A percentile compares a stretch with the other conserved stretches of the same genome.
phyloP scores from a whole-genome alignment of 2,329 filamentous ascomycete species.

The Botrytis elliptica region DNA sequence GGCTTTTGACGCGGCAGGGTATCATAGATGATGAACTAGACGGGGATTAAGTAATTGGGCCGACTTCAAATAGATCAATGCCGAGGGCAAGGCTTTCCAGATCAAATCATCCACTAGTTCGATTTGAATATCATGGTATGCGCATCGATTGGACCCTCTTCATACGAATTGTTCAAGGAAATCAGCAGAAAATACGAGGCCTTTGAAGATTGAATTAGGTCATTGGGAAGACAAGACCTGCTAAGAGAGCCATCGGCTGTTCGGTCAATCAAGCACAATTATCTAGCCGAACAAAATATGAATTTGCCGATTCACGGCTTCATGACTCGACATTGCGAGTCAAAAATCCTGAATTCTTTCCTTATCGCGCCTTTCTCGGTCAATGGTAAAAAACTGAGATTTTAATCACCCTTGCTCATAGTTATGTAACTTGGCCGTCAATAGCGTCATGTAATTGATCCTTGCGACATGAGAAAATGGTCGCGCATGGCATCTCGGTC shows the following conservation, averaged over 20 bases:
- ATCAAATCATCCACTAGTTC: constrained; percentile 1
- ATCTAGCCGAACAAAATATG: neutral
- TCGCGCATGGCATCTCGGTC: neutral
- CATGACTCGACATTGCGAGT: neutral
- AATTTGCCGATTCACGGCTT: neutral
- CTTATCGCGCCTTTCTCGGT: constrained; percentile 14
- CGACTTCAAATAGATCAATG: neutral
- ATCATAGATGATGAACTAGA: constrained; percentile 2
- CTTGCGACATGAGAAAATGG: neutral
- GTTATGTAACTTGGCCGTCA: constrained; percentile 5
- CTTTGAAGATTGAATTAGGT: neutral
- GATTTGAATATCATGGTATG: constrained; percentile 10
- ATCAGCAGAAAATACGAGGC: neutral
- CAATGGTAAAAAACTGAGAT: neutral
- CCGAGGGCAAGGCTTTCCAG: neutral
- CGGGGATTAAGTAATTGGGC: constrained; percentile 16
- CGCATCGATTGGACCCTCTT: constrained; percentile 2
- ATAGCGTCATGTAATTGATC: constrained; percentile 4
- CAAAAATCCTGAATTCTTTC: neutral
- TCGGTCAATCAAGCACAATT: neutral
- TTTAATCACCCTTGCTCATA: constrained; percentile 9
- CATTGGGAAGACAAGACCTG: constrained; percentile 8
- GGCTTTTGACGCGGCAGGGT: constrained; percentile 10
- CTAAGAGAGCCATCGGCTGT: constrained; percentile 10
- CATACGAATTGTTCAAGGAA: neutral